Base-by-base conservation (phyloP, 176 grass and related monocot genomes). In the Poa pratensis region DNA sequence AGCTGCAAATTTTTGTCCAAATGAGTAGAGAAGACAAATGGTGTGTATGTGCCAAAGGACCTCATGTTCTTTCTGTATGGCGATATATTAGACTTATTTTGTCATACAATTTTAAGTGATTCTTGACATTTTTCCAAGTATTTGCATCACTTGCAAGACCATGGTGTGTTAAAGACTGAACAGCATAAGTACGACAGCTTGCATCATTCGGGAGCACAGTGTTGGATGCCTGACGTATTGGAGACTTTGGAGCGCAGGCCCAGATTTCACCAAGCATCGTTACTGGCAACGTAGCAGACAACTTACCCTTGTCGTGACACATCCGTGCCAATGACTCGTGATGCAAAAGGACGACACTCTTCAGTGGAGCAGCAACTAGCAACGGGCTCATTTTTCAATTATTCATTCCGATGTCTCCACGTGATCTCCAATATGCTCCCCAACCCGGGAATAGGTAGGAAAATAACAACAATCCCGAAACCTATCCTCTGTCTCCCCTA, bases 251-350 rank as follows among this genome's bases (percentile, higher is more conserved):
- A 53, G 0, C 11, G 19, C 26, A n/a, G 28, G 73, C 27, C 4
- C 40, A 68, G 46, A 22, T 66, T 82, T 64, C 61, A 83, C 18
- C 26, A 18, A 52, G 5, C 49, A 78, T 78, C 61, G 15, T 37
- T 39, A 17, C 73, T 6, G 53, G 43, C 54, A 63, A 16, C 13
- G 37, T 39, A 39, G 5, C 24, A 19, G 45, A 58, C 75, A 34
- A 54, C 59, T 55, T 18, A 76, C 12, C 9, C 63, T 22, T 76
- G 59, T 80, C 67, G 55, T 81, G 69, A 87, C 85, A 39, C 55
- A n/a, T 42, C 43, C 24, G 46, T 11, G 69, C 78, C 57, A 86
- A 80, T 65, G 26, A 37, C 32, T 32, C 16, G 7, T 52, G 45
- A 66, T 84, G 70, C 18, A 52, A 76, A 30, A 34, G 49, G 19